A percentile compares a stretch with the other conserved stretches of the same genome.
Conservation (phyloP, 2,329 filamentous ascomycete species). For the Penicillium decumbens region DNA sequence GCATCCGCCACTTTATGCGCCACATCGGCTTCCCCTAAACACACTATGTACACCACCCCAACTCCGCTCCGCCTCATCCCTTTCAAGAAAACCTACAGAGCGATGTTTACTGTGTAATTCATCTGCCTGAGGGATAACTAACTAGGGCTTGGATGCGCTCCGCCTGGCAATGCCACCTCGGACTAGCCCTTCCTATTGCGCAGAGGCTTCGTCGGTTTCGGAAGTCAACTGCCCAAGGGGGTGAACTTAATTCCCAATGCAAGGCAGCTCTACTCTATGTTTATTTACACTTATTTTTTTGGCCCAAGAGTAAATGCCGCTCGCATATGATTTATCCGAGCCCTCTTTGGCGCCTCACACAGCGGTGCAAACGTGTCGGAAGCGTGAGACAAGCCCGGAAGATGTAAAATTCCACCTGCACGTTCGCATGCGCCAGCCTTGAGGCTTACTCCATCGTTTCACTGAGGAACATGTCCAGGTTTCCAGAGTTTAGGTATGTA, state of each 20-base stretch:
- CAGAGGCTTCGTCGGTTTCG: background rate
- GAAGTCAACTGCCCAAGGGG: background rate
- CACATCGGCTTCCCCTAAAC: constrained; percentile 6
- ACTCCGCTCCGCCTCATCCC: background rate
- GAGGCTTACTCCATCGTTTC: constrained; percentile 40
- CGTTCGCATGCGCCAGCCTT: constrained; percentile 40
- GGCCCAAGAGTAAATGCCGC: constrained; percentile 3
- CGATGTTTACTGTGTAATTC: background rate
- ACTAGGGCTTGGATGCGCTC: background rate
- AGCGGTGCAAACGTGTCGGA: constrained; percentile 32
- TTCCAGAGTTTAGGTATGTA: constrained; percentile 11
- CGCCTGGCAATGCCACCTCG: background rate
- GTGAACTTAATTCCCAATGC: background rate
- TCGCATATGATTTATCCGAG: constrained; percentile 14
- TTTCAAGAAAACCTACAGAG: background rate
- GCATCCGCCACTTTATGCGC: background rate
- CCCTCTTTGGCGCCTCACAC: constrained; percentile 12
- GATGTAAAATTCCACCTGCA: constrained; percentile 42
- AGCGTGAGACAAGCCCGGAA: constrained; percentile 42
- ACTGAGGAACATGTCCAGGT: constrained; percentile 44
- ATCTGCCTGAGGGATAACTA: background rate
- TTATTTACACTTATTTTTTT: background rate
- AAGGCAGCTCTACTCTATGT: background rate
- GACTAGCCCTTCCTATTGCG: background rate
- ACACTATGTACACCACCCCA: background rate